phyloP scores from a whole-genome alignment of 2,329 filamentous ascomycete genomes.

The Botrytis pseudocinerea region DNA sequence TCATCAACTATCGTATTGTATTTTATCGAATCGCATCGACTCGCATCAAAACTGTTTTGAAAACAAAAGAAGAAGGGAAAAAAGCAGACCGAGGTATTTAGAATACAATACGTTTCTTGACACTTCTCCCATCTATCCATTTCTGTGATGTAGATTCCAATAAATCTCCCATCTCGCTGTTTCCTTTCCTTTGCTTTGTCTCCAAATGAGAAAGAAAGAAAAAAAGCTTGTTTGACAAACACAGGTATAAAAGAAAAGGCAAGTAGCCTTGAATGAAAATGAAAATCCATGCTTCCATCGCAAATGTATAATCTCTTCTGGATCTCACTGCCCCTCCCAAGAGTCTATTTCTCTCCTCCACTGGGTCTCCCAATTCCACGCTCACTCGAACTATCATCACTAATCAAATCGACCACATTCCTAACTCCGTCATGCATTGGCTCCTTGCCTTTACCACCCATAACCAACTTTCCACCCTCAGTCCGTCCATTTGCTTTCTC shows the following conservation, averaged over 20 bases:
- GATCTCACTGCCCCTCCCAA: neutral
- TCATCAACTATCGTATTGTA: neutral
- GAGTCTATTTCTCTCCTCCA: neutral
- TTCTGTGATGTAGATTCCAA: neutral
- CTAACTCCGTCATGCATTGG: neutral
- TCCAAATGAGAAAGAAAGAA: neutral
- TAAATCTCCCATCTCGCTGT: neutral
- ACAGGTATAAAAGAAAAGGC: neutral
- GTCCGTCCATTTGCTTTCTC: neutral
- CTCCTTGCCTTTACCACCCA: neutral
- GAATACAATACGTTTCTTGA: neutral
- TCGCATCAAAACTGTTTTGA: neutral
- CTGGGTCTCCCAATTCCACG: neutral
- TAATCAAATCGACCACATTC: constrained; percentile 1
- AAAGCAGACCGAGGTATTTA: neutral
- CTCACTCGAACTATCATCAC: neutral
- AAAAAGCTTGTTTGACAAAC: neutral
- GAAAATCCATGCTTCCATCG: neutral
- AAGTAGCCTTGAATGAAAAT: neutral
- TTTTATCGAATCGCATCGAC: neutral
- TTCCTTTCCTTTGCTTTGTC: neutral
- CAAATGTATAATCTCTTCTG: no score
- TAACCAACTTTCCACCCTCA: neutral
- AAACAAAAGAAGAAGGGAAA: neutral
- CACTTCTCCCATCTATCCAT: neutral